Evolutionary conservation across 306 rosid genomes (phyloP).

Genomic region (Dalbergia cochinchinensis): DNA sequence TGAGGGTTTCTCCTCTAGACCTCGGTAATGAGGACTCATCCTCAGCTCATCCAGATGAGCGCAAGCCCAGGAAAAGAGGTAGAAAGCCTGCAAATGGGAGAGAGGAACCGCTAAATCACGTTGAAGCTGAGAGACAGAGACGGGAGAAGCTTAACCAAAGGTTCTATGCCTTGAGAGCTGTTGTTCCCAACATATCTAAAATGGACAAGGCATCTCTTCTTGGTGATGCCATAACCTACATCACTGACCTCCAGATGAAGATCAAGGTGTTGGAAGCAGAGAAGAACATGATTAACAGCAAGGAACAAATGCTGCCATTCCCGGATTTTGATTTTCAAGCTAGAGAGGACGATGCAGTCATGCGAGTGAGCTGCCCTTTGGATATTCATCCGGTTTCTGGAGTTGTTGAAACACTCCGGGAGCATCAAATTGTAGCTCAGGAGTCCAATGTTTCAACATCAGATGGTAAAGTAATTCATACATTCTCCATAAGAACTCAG

Average conservation of each 20-base stretch:
- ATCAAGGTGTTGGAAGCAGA: constrained; percentile 83
- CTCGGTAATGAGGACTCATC: constrained; percentile 70
- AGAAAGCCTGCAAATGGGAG: constrained; percentile 95
- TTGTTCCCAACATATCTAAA: constrained; percentile 93
- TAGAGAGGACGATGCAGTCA: constrained; percentile 74
- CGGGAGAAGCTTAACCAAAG: constrained; percentile 96
- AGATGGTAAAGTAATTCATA: constrained; percentile 64
- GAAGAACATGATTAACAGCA: constrained; percentile 59
- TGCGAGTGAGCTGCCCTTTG: constrained; percentile 74
- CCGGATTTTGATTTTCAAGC: constrained; percentile 84
- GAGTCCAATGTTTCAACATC: constrained; percentile 67
- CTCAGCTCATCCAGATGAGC: constrained; percentile 70
- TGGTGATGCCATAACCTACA: constrained; percentile 86
- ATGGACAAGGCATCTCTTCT: constrained; percentile 97
- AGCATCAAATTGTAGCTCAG: constrained; percentile 74
- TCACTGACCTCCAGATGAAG: constrained; percentile 88
- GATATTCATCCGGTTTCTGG: constrained; percentile 84
- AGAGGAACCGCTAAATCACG: constrained; percentile 93
- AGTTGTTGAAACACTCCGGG: constrained; percentile 64
- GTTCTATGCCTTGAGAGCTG: constrained; percentile 88
- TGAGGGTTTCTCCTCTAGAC: constrained; percentile 61
- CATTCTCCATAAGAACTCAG: constrained; percentile 75
- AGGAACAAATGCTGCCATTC: constrained; percentile 49
- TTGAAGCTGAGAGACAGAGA: constrained; percentile 94
- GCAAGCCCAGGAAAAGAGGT: constrained; percentile 91